Percentiles rank a stretch among this genome's conserved stretches.
Evolutionary conservation across 805 yeast genomes (phyloP).

Genomic region (Hermanozyma aechmeae): DNA sequence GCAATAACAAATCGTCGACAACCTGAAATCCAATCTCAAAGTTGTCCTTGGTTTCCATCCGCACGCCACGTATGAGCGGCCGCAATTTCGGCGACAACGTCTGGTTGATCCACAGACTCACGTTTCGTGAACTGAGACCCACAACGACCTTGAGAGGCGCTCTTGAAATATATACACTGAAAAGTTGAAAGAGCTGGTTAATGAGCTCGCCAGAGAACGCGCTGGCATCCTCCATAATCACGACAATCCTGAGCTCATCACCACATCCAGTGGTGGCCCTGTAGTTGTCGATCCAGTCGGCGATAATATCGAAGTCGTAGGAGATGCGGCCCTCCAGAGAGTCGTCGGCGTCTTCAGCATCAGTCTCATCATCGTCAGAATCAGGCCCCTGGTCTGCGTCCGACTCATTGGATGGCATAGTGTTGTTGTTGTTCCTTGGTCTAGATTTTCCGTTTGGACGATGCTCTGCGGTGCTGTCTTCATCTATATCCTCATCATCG

Average conservation of each 20-base stretch:
- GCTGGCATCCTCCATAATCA: conserved; percentile 30
- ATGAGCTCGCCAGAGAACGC: conserved; percentile 23
- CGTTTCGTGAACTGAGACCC: conserved; percentile 26
- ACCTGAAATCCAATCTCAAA: conserved; percentile 24
- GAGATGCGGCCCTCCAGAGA: conserved; percentile 14
- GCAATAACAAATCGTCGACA: conserved; percentile 22
- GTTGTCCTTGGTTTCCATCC: conserved; percentile 23
- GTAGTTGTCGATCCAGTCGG: conserved; percentile 19
- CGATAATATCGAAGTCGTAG: conserved; percentile 28
- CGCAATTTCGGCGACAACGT: conserved; percentile 23
- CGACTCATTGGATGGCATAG: too few relatives aligned
- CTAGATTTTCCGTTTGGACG: too few relatives aligned
- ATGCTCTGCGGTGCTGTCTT: conserved; percentile 5
- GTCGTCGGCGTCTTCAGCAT: conserved; percentile 5
- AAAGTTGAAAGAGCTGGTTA: conserved; percentile 24
- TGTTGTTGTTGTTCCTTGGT: too few relatives aligned
- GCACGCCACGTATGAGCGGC: conserved; percentile 17
- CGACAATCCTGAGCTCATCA: conserved; percentile 11
- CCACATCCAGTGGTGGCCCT: conserved; percentile 2
- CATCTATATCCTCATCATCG: conserved; percentile 5
- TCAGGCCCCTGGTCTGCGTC: conserved; percentile 10
- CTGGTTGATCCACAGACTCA: conserved; percentile 27
- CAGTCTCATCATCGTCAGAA: conserved; percentile 8
- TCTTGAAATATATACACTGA: conserved; percentile 16
- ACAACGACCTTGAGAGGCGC: conserved; percentile 26